Percentiles rank a stretch among this genome's conserved stretches.
phyloP scores from a whole-genome alignment of 345 rosid species.

The Cardamine resedifolia region DNA sequence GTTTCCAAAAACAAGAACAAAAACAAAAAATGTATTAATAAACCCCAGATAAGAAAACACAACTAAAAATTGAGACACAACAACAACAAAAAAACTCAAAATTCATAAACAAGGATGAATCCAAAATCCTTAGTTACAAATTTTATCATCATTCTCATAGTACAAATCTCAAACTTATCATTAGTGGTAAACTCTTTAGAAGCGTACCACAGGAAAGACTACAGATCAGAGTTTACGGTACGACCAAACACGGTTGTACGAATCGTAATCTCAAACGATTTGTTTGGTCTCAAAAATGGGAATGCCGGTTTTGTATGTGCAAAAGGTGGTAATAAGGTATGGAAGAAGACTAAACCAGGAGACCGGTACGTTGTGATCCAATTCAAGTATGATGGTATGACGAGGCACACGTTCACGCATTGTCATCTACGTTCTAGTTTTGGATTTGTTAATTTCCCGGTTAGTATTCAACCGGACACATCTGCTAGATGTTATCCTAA shows the following conservation, averaged over 20 bases:
- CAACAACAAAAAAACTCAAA: constrained; percentile 3
- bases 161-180: constrained; percentile 26
- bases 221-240: constrained; percentile 8
- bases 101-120: constrained; percentile 3
- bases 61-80: background rate
- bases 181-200: constrained; percentile 24
- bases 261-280: constrained; percentile 29
- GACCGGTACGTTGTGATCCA: constrained; percentile 15
- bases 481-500: constrained; percentile 29
- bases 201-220: background rate
- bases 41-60: background rate
- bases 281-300: constrained; percentile 19
- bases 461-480: constrained; percentile 25
- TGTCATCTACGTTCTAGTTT: constrained; percentile 35
- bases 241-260: constrained; percentile 16
- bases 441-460: constrained; percentile 29
- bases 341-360: constrained; percentile 34
- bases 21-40: background rate
- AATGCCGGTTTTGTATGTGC: constrained; percentile 38
- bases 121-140: constrained; percentile 5
- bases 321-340: constrained; percentile 8
- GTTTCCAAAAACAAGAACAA: background rate
- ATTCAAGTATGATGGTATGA: constrained; percentile 32
- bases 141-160: constrained; percentile 8
- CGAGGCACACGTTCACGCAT: constrained; percentile 18